These are phyloP conservation scores for Trametes maxima DNA, from an alignment of 768 basidiomycete species.

Conservation along the genomic window DNA sequence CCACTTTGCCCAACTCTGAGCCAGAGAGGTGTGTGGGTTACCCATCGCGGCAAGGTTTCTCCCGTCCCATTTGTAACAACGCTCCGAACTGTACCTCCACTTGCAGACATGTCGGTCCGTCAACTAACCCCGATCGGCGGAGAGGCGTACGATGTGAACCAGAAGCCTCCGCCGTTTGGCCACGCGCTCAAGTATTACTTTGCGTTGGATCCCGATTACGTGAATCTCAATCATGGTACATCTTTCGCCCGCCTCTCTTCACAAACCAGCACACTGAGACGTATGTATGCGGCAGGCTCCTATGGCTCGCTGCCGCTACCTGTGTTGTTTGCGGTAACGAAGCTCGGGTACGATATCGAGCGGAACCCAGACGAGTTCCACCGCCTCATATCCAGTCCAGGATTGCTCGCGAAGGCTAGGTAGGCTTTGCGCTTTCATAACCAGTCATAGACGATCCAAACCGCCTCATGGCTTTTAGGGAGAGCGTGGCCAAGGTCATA, in stretches of 20 bases:
- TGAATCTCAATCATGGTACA: conserved; percentile 68
- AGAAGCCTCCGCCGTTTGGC: conserved; percentile 52
- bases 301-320: conserved; percentile 28
- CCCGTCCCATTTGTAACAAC: too few relatives aligned
- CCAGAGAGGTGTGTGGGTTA: too few relatives aligned
- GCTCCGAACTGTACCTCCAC: background rate
- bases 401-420: conserved; percentile 21
- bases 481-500: conserved; percentile 49
- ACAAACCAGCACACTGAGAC: background rate
- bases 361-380: conserved; percentile 26
- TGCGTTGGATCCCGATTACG: conserved; percentile 56
- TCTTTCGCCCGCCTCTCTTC: background rate
- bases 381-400: conserved; percentile 10
- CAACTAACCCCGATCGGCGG: conserved; percentile 1
- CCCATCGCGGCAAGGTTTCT: too few relatives aligned
- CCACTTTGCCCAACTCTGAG: too few relatives aligned
- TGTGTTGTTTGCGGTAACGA: conserved; percentile 12
- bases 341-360: conserved; percentile 19
- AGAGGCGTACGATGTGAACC: conserved; percentile 25
- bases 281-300: conserved; percentile 12
- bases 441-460: too few relatives aligned
- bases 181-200: conserved; percentile 56
- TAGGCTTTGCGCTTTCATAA: background rate
- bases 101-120: conserved; percentile 1
- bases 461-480: conserved; percentile 37